These are phyloP conservation scores for Penicillium paradoxum DNA, from an alignment of 495 filamentous ascomycete species.

Conservation along the genomic window DNA sequence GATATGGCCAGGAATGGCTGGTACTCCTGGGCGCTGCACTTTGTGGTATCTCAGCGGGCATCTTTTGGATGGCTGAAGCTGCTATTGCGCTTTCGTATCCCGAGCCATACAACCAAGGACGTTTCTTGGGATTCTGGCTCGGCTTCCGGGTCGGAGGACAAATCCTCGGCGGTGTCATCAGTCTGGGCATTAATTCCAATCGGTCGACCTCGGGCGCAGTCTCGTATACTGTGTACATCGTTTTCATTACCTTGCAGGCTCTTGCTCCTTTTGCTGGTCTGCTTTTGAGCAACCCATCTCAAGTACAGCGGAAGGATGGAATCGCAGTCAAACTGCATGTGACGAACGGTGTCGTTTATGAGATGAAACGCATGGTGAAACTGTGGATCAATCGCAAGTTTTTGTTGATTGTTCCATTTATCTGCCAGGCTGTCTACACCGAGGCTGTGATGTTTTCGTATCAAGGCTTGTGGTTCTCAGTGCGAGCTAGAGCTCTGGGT, in stretches of 20 bases:
- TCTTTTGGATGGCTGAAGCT: conserved; percentile 65
- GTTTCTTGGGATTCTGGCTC: conserved; percentile 58
- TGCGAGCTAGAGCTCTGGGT: conserved; percentile 56
- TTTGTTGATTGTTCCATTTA: conserved; percentile 53
- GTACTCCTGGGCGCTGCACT: conserved; percentile 58
- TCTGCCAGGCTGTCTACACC: conserved; percentile 56
- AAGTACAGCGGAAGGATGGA: conserved; percentile 55
- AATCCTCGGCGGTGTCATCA: conserved; percentile 60
- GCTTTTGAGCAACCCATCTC: conserved; percentile 46
- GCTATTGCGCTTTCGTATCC: conserved; percentile 63
- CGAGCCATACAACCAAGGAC: conserved; percentile 56
- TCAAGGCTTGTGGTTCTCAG: conserved; percentile 54
- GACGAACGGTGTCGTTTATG: conserved; percentile 39
- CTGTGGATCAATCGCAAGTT: conserved; percentile 51
- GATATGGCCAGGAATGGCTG: conserved; percentile 59
- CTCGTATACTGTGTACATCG: conserved; percentile 54
- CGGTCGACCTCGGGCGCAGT: conserved; percentile 52
- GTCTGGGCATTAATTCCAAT: conserved; percentile 54
- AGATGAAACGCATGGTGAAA: conserved; percentile 47
- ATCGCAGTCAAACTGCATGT: conserved; percentile 48
- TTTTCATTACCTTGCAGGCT: conserved; percentile 60
- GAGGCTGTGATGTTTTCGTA: conserved; percentile 63
- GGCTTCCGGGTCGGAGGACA: conserved; percentile 57
- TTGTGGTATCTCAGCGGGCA: conserved; percentile 59
- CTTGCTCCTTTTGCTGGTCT: conserved; percentile 51